A percentile compares a stretch with the other conserved stretches of the same genome.
Evolutionary conservation across 2,329 filamentous ascomycete species (phyloP).

Genomic region (Byssothecium circinans): DNA sequence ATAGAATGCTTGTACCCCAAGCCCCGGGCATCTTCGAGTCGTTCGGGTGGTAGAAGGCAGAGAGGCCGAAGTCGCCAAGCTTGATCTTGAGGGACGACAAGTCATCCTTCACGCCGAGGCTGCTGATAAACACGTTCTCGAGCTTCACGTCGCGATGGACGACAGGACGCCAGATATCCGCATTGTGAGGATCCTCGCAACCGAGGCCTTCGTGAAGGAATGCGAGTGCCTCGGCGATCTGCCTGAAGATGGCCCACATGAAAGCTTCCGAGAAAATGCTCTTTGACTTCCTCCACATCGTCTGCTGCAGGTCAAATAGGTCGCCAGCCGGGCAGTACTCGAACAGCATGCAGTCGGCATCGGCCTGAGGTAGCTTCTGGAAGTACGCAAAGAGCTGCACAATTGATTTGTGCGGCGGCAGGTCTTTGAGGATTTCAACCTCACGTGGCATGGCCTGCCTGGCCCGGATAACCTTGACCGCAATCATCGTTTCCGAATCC

Average conservation of each 20-base stretch:
- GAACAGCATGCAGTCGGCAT: constrained; percentile 11
- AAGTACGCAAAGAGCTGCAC: constrained; percentile 11
- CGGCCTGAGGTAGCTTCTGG: not conserved
- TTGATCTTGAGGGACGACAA: constrained; percentile 53
- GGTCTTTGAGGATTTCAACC: constrained; percentile 11
- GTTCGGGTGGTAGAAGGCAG: constrained; percentile 56
- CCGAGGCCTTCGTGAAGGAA: constrained; percentile 26
- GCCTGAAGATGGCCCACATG: constrained; percentile 20
- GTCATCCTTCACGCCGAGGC: constrained; percentile 12
- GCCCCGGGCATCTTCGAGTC: not conserved
- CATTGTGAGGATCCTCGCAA: not conserved
- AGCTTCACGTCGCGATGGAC: constrained; percentile 95
- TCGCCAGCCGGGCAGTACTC: constrained; percentile 19
- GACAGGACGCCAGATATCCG: constrained; percentile 73
- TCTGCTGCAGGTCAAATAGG: constrained; percentile 9
- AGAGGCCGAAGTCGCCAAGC: constrained; percentile 69
- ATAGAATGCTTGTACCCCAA: constrained; percentile 16
- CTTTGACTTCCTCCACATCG: not conserved
- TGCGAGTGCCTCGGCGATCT: constrained; percentile 17
- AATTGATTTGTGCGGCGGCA: constrained; percentile 16
- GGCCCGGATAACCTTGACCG: constrained; percentile 15
- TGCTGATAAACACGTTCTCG: constrained; percentile 77
- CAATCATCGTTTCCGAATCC: constrained; percentile 6
- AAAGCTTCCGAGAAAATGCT: constrained; percentile 13
- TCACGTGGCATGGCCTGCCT: constrained; percentile 9